Percentiles rank a stretch among this genome's conserved stretches.
These are phyloP conservation scores for Beta corolliflora DNA, from an alignment of 179 eudicot species.

Conservation along the genomic window DNA sequence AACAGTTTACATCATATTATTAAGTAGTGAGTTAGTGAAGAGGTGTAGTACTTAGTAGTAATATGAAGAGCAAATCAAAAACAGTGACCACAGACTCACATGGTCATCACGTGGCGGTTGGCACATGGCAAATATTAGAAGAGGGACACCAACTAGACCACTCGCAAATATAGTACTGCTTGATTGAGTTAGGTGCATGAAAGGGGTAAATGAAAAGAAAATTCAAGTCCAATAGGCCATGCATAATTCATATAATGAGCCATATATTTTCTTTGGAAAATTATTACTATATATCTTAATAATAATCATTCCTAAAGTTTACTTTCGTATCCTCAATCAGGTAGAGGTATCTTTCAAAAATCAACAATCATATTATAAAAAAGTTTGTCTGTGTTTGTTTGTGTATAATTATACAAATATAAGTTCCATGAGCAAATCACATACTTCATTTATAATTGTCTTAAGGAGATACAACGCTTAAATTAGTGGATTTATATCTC, in stretches of 20 bases:
- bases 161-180: neutral
- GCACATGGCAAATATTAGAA: neutral
- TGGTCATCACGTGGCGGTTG: slow-evolving; percentile 37
- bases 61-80: neutral
- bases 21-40: neutral
- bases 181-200: slow-evolving; percentile 13
- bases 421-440: too few species aligned
- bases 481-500: too few species aligned
- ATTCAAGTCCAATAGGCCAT: slow-evolving; percentile 9
- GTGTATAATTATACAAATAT: too few species aligned
- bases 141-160: slow-evolving; percentile 26
- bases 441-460: too few species aligned
- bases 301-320: too few species aligned
- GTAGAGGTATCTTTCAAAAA: too few species aligned
- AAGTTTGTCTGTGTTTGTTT: too few species aligned
- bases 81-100: slow-evolving; percentile 36
- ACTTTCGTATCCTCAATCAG: too few species aligned
- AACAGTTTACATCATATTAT: slow-evolving; percentile 28
- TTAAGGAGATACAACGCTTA: too few species aligned
- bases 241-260: neutral
- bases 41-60: neutral
- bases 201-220: neutral
- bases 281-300: too few species aligned
- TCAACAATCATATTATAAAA: too few species aligned
- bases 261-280: neutral